These are phyloP conservation scores for Stagonosporopsis chrysanthemi DNA, from an alignment of 2,329 filamentous ascomycete genomes.

Conservation along the genomic window DNA sequence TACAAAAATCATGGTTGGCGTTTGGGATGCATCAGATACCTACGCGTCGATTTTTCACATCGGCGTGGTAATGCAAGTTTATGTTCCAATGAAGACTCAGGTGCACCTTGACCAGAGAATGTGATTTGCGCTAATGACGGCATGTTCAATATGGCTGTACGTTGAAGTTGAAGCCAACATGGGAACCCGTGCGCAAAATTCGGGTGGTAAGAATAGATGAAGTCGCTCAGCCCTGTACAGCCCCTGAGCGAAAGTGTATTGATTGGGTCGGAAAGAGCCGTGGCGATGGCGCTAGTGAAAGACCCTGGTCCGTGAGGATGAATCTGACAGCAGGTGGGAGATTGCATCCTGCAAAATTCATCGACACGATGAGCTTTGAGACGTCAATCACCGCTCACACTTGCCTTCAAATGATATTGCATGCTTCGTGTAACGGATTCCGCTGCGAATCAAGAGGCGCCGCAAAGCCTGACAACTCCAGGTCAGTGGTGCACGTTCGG, in stretches of 20 bases:
- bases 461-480: not conserved
- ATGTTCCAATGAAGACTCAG: constrained; percentile 14
- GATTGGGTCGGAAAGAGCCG: constrained; percentile 8
- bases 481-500: not conserved
- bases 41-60: constrained; percentile 27
- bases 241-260: not conserved
- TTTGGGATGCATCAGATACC: constrained; percentile 45
- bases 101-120: not conserved
- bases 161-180: too few species aligned
- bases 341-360: constrained; percentile 11
- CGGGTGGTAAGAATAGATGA: constrained; percentile 5
- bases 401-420: not conserved
- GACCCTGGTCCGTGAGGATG: constrained; percentile 8
- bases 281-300: not conserved
- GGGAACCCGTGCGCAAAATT: not conserved
- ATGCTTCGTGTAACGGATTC: not conserved
- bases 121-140: not conserved
- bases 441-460: not conserved
- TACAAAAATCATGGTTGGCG: constrained; percentile 40
- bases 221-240: constrained; percentile 9
- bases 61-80: constrained; percentile 33
- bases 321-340: constrained; percentile 3
- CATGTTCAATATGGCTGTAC: not conserved
- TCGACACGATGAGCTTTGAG: not conserved
- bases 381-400: not conserved